Base-by-base conservation (phyloP, 2,329 filamentous ascomycete genomes). In the Neonectria ditissima region DNA sequence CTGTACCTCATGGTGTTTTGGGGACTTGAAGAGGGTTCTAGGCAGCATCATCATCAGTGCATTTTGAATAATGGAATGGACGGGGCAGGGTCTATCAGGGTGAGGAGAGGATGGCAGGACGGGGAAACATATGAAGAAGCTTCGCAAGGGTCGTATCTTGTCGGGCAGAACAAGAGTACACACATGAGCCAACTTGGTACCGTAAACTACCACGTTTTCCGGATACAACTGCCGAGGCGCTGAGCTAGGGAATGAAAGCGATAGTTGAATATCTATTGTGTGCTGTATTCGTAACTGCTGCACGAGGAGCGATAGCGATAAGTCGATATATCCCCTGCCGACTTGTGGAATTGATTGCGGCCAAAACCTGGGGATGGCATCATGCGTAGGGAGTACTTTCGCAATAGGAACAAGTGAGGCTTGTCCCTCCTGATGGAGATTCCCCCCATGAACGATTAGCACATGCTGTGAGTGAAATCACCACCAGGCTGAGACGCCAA, bases 391-490 rank as follows among this genome's bases (percentile, higher is more conserved):
- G 37, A 41, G 37, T 20, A 18, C n/a, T 41, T 41, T 2, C 37
- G 37, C 5, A 41, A 18, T 5, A 11, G 37, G 37, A 10, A 18
- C n/a, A 41, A 41, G 18, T 18, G 37, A 18, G 8, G 37, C 37
- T 7, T 37, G 34, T 37, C 14, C 34, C 13, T n/a, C 34, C 13
- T n/a, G 34, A 52, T 22, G 48, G 30, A 34, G 20, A 24, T 18
- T 18, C 32, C 20, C 55, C 30, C 24, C n/a, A 20, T 14, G 22
- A 57, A 20, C 10, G 22, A 57, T 64, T 64, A 58, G 26, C 62
- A 64, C 62, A 34, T 20, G n/a, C 47, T 30, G 32, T 7, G 39
- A 22, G 16, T 6, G 11, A 61, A 61, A 61, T 61, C 52, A 54
- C 34, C 37, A 61, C 62, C 32, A 5, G 32, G 24, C 28, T 55